phyloP scores from a whole-genome alignment of 257 asterid species.

The Plantago ovata region DNA sequence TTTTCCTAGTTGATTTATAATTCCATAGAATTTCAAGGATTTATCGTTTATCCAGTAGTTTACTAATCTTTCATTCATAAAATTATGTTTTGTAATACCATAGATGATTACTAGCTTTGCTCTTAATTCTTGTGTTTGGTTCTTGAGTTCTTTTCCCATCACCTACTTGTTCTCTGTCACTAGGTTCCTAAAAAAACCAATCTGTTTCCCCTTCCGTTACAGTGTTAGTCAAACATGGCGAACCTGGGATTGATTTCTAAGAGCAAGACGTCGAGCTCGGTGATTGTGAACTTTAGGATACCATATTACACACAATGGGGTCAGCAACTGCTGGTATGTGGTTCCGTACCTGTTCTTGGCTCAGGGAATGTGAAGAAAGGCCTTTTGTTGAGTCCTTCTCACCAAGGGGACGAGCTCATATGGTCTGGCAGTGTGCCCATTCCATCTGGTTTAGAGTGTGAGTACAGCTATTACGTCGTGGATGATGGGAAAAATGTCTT shows the following conservation, averaged over 20 bases:
- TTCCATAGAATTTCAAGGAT: too few species aligned
- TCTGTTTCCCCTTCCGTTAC: conserved; percentile 9
- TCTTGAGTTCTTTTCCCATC: too few species aligned
- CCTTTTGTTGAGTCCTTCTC: conserved; percentile 71
- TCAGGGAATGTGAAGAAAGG: conserved; percentile 92
- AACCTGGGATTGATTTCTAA: conserved; percentile 47
- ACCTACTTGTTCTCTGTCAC: too few species aligned
- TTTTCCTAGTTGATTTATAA: too few species aligned
- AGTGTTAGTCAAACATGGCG: conserved; percentile 49
- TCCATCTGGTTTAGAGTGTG: conserved; percentile 50
- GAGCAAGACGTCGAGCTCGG: conserved; percentile 47
- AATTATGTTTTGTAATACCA: too few species aligned
- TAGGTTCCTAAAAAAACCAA: too few species aligned
- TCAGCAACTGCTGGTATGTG: conserved; percentile 75
- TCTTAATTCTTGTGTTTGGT: too few species aligned
- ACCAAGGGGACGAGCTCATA: conserved; percentile 75
- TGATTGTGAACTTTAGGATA: conserved; percentile 62
- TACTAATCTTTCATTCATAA: too few species aligned
- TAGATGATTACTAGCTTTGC: too few species aligned
- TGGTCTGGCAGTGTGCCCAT: conserved; percentile 73
- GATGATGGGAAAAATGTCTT: conserved; percentile 69
- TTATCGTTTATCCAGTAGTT: too few species aligned
- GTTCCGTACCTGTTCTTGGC: conserved; percentile 81
- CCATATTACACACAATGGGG: conserved; percentile 97
- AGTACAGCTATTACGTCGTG: conserved; percentile 88